A percentile compares a stretch with the other conserved stretches of the same genome.
Evolutionary conservation across 805 yeast species (phyloP).

Genomic region (Isabelozyma pseudorhagii): DNA sequence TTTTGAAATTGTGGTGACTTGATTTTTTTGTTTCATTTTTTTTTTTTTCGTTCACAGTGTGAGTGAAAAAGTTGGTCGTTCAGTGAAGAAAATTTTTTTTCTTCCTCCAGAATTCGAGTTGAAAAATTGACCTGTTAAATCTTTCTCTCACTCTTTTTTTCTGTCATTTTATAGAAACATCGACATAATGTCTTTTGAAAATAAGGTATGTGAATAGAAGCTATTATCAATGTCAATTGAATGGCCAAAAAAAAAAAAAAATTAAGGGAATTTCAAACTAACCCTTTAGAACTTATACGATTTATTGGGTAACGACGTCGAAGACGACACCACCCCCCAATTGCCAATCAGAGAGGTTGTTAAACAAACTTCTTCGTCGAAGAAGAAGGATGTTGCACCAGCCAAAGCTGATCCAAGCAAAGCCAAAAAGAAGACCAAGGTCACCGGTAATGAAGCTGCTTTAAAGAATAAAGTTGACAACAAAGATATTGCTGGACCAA

Average conservation of each 20-base stretch:
- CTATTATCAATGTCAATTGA: not conserved
- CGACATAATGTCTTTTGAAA: constrained; percentile 41
- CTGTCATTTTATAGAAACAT: not conserved
- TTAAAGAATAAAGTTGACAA: constrained; percentile 71
- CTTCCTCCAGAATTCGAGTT: not conserved
- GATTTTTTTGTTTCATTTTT: not conserved
- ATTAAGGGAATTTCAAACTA: not conserved
- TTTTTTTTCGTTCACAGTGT: not conserved
- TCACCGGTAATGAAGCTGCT: constrained; percentile 89
- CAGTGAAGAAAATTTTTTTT: constrained; percentile 11
- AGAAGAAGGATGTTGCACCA: constrained; percentile 82
- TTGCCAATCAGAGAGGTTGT: constrained; percentile 70
- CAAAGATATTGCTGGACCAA: constrained; percentile 59
- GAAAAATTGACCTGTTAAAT: not conserved
- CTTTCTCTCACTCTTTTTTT: not conserved
- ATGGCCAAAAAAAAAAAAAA: not conserved
- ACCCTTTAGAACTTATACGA: constrained; percentile 66
- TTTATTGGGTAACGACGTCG: constrained; percentile 86
- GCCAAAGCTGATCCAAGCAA: constrained; percentile 76
- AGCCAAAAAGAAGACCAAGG: constrained; percentile 70
- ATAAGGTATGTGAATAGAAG: constrained; percentile 37
- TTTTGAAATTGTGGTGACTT: not conserved
- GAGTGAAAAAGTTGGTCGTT: constrained; percentile 1
- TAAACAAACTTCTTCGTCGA: constrained; percentile 78
- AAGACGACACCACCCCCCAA: constrained; percentile 62